phyloP scores from a whole-genome alignment of 1,139 yeast species.

The Blastobotrys petasosporus region DNA sequence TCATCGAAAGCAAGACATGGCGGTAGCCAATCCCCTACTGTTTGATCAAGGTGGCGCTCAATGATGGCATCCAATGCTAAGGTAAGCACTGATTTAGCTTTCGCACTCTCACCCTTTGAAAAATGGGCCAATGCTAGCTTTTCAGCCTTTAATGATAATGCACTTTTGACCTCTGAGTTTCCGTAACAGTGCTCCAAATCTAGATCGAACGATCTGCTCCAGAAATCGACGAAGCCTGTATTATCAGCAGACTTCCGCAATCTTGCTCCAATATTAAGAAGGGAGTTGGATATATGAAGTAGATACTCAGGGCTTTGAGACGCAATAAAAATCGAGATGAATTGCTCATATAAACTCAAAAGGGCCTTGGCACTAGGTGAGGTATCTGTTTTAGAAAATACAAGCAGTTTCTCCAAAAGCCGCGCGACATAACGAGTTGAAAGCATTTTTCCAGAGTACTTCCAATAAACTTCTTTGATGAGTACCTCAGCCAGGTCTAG shows the following conservation, averaged over 20 bases:
- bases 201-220: constrained; percentile 18
- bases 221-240: constrained; percentile 14
- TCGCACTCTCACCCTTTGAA: constrained; percentile 7
- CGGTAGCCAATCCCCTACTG: neutral
- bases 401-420: constrained; percentile 11
- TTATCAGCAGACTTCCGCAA: constrained; percentile 8
- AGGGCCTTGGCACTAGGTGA: neutral
- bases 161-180: constrained; percentile 8
- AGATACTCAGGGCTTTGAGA: constrained; percentile 12
- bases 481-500: neutral
- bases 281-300: constrained; percentile 18
- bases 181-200: constrained; percentile 15
- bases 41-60: constrained; percentile 2
- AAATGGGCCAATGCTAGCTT: constrained; percentile 15
- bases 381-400: neutral
- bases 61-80: constrained; percentile 4
- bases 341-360: constrained; percentile 1
- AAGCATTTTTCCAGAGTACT: constrained; percentile 1
- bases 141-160: constrained; percentile 15
- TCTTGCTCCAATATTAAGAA: constrained; percentile 18
- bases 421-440: constrained; percentile 11
- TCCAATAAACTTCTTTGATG: neutral
- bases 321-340: constrained; percentile 5
- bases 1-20: neutral
- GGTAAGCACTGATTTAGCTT: constrained; percentile 10